These are phyloP conservation scores for Fraxinus sp. DNA, from an alignment of 305 asterid species.

Conservation along the genomic window DNA sequence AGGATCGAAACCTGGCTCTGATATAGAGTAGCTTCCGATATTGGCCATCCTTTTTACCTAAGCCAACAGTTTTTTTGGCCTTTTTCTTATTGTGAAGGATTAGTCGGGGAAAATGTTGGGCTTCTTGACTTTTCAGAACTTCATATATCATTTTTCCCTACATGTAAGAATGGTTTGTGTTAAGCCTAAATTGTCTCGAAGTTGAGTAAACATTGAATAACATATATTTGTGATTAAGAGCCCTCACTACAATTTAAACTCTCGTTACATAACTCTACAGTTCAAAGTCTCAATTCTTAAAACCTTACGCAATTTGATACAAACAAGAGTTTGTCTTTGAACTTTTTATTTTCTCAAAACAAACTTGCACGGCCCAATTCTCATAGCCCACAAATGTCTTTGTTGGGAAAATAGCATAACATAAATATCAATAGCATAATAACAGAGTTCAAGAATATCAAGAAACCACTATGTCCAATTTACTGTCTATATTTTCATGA, in stretches of 20 bases:
- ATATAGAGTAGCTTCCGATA: constrained; percentile 37
- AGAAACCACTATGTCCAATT: no score
- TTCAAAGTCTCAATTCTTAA: not conserved
- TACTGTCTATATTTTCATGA: no score
- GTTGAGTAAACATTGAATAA: not conserved
- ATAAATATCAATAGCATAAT: no score
- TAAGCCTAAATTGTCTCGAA: not conserved
- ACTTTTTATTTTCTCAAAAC: no score
- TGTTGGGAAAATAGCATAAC: no score
- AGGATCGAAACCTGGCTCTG: constrained; percentile 76
- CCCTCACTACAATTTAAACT: not conserved
- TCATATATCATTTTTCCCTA: no score
- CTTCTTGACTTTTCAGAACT: no score
- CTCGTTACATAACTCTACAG: not conserved
- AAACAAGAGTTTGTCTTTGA: not conserved
- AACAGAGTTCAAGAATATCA: no score
- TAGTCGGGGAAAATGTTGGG: no score
- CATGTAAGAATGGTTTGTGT: not conserved
- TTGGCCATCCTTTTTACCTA: no score
- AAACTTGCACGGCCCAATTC: not conserved
- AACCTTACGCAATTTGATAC: not conserved
- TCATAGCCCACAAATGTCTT: not conserved
- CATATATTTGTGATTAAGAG: not conserved
- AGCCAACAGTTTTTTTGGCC: no score
- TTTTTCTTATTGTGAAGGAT: no score